Base-by-base conservation (phyloP, 257 asterid species). In the Scutellaria baicalensis region DNA sequence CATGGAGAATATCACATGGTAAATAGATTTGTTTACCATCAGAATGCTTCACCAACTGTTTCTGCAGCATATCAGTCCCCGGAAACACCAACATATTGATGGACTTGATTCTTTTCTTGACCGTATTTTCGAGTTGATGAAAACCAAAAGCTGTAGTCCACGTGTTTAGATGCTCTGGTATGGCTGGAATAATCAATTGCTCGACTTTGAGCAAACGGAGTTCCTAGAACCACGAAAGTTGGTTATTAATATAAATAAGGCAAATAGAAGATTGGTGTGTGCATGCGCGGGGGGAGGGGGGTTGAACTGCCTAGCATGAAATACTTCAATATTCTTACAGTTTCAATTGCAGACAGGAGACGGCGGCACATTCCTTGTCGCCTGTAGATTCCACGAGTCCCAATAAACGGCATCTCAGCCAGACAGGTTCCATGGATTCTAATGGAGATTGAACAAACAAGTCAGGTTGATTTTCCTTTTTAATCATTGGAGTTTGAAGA, bases 341-440 rank as follows among this genome's bases (percentile, higher is more conserved):
- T 74, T 81, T 92, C 98, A 83, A 92, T 83, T 69, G 94, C 90
- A 71, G 88, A 78, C 13, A 92, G 77, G 71, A 92, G 86, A 62
- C 95, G 91, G 12, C 91, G 86, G 83, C 96, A 92, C 96, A 92
- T 92, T 79, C 98, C 98, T 79, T 92, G 96, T 75, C 92, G 89
- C 73, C 98, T 85, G 80, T 89, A 89, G 72, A 86, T 82, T 57
- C 76, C 81, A 58, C 98, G 95, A 49, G 96, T 89, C 64, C 92
- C 98, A 62, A 92, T 92, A 74, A 89, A 92, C 33, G 98, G 96
- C 98, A 92, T 92, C 84, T 92, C 98, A 67, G 96, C 96, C 64
- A 92, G 83, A 79, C 83, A 79, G 14, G 80, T 83, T 51, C 94
- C 95, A 63, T 79, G 95, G 71, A 90, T 85, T 83, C 97, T 90